A percentile compares a stretch with the other conserved stretches of the same genome.
phyloP scores from a whole-genome alignment of 176 grass and related monocot genomes.

The Triticum timopheevii region DNA sequence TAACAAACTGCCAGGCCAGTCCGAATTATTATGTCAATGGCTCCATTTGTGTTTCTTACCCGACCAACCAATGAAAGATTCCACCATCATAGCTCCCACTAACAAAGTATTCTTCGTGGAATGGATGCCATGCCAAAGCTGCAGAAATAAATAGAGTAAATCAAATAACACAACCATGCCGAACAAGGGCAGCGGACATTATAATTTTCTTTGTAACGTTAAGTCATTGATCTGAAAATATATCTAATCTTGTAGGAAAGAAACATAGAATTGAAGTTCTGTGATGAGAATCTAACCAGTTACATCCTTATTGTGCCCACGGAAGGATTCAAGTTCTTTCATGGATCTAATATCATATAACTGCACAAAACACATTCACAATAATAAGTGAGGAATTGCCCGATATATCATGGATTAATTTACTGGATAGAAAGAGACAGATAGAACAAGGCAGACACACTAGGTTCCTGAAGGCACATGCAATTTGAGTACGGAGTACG shows the following conservation, averaged over 20 bases:
- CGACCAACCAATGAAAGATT: conserved; percentile 99
- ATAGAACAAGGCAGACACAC: not conserved
- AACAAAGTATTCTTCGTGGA: conserved; percentile 99
- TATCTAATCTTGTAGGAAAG: not conserved
- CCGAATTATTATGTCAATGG: conserved; percentile 7
- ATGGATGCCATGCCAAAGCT: conserved; percentile 98
- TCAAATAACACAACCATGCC: conserved; percentile 27
- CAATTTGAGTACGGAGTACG: not conserved
- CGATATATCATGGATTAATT: conserved; percentile 2
- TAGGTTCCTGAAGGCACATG: not conserved
- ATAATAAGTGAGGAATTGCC: conserved; percentile 20
- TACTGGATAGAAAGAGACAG: not conserved
- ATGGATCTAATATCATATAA: conserved; percentile 99
- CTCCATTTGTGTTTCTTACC: conserved; percentile 58
- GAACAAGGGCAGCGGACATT: not conserved
- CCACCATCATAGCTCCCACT: conserved; percentile 96
- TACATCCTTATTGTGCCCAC: conserved; percentile 93
- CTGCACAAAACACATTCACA: conserved; percentile 56
- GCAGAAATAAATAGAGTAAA: conserved; percentile 43
- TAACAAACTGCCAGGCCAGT: not conserved
- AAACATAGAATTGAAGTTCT: conserved; percentile 27
- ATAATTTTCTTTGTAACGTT: not conserved
- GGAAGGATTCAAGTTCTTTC: conserved; percentile 99
- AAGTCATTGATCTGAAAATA: not conserved
- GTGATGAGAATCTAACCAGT: conserved; percentile 63